Evolutionary conservation across 2,329 filamentous ascomycete species (phyloP), one percentile per base, ranked within the genome.

Genomic region (Paramyrothecium roridum): DNA sequence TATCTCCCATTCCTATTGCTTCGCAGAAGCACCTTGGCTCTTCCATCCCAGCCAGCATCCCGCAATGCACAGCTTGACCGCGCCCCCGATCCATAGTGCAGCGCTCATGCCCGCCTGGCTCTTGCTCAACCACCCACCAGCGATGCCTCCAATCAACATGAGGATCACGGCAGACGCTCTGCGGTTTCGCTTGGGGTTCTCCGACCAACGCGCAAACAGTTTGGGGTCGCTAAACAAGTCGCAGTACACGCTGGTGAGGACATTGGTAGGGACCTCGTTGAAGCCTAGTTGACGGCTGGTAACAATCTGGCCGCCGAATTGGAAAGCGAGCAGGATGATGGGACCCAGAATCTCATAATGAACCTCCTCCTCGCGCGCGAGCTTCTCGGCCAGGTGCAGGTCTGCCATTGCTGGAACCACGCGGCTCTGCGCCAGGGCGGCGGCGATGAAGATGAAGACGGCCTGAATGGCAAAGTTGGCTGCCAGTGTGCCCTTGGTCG

Each of bases 221-320:
- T 74, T 68, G 3, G 76, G 75, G 62, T 84, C 81, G 19, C 76
- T 78, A 61, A 80, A 73, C 22, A 83, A 61, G 61, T 83, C 81
- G 62, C 76, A 80, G 62, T 82, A 80, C 43, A 80, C 68, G 54
- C 76, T 80, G n/a, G 81, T 84, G 43, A 83, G 64, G 11, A 84
- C 81, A 50, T 78, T 80, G 1, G 80, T 80, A 1, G 81, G 81
- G 48, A 83, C 68, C 65, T 83, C 81, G 54, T 78, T 79, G 61
- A 78, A 79, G 10, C 79, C 79, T 20, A 83, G 69, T 13, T 75
- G 66, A 19, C 81, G 72, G 37, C 75, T 78, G 37, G 71, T 71
- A 20, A 79, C 79, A 56, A 83, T 82, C 65, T 83, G 79, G 46
- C 80, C 79, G 3, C 78, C 80, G 50, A 73, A 75, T 61, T 83